These are phyloP conservation scores for Aspergillus bombycis DNA, from an alignment of 2,329 filamentous ascomycete species.

Conservation along the genomic window DNA sequence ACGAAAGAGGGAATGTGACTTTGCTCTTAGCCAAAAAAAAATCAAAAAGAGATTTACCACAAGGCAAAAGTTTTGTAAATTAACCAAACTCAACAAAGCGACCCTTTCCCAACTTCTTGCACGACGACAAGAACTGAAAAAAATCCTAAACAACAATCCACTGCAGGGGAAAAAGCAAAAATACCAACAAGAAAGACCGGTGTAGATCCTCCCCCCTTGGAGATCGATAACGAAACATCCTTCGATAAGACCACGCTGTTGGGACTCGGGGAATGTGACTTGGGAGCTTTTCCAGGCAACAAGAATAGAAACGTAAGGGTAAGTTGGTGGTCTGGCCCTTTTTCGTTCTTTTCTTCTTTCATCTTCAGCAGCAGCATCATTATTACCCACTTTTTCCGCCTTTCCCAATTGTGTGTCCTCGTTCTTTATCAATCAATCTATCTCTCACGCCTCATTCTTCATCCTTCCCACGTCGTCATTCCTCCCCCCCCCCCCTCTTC, in stretches of 20 bases:
- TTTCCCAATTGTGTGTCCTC: not conserved
- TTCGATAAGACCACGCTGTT: conserved; percentile 23
- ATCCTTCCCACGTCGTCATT: not conserved
- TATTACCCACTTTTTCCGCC: conserved; percentile 13
- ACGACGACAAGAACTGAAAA: not conserved
- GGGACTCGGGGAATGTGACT: not conserved
- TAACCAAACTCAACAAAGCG: not conserved
- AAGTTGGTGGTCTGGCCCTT: not conserved
- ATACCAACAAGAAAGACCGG: conserved; percentile 16
- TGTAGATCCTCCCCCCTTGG: conserved; percentile 23
- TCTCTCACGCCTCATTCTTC: conserved; percentile 4
- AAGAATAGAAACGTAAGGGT: not conserved
- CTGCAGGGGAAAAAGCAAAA: conserved; percentile 5
- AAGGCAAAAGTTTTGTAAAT: not conserved
- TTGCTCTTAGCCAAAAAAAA: not conserved
- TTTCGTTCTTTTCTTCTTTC: conserved; percentile 5
- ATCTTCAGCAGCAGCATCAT: conserved; percentile 13
- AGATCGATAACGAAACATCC: conserved; percentile 26
- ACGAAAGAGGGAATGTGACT: conserved; percentile 7
- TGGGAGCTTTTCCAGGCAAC: not conserved
- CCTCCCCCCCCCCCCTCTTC: not conserved
- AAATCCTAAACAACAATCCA: not conserved
- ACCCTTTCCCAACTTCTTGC: conserved; percentile 1
- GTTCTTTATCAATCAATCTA: conserved; percentile 13
- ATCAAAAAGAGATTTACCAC: not conserved